Percentiles rank a stretch among this genome's conserved stretches.
Evolutionary conservation across 768 basidiomycete genomes (phyloP).

Genomic region (Rickenella mellea): DNA sequence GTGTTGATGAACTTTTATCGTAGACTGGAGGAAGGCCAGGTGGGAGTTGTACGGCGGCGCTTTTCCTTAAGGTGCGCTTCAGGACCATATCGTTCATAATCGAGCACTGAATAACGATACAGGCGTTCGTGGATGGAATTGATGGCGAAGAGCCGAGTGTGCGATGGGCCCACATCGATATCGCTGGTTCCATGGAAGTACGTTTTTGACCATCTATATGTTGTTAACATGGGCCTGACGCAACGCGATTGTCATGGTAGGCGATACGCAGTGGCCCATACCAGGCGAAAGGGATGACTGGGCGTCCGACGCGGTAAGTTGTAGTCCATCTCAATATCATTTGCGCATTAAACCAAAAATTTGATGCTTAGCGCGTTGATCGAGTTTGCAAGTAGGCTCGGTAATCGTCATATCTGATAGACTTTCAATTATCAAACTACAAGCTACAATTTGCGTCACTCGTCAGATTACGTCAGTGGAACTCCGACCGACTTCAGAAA

Average conservation of each 20-base stretch:
- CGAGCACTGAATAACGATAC: too few species aligned
- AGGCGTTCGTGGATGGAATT: conserved; percentile 69
- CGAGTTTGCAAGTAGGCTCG: conserved; percentile 14
- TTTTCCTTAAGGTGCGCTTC: conserved; percentile 87
- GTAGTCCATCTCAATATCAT: not conserved
- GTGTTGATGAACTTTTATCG: not conserved
- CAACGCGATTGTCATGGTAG: conserved; percentile 16
- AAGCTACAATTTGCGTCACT: too few species aligned
- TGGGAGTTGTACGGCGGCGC: conserved; percentile 72
- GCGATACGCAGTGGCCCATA: conserved; percentile 48
- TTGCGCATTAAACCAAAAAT: not conserved
- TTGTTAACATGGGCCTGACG: not conserved
- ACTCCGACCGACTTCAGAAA: too few species aligned
- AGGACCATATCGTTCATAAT: conserved; percentile 5
- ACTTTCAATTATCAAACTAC: too few species aligned
- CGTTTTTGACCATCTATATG: too few species aligned
- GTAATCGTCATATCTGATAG: too few species aligned
- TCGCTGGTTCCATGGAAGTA: conserved; percentile 71
- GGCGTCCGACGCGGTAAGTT: conserved; percentile 65
- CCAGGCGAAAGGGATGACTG: conserved; percentile 70
- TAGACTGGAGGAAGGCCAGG: conserved; percentile 66
- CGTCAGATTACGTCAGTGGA: too few species aligned
- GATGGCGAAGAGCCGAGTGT: conserved; percentile 40
- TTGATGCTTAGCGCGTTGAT: conserved; percentile 11
- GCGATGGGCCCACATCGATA: conserved; percentile 85